These are phyloP conservation scores for Leccinum fibrillosum DNA, from an alignment of 768 basidiomycete species.

Conservation along the genomic window DNA sequence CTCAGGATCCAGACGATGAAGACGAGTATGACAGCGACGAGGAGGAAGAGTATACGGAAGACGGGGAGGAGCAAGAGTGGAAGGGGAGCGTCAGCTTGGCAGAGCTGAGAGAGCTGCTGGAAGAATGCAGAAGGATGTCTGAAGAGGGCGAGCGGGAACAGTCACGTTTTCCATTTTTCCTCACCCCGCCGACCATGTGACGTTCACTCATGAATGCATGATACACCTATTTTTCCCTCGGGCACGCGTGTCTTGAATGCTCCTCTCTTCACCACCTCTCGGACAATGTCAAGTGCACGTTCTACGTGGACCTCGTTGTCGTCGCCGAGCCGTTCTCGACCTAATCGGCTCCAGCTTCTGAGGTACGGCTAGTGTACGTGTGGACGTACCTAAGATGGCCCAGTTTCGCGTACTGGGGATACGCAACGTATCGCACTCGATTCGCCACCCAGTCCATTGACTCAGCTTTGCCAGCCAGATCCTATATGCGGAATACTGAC, in stretches of 20 bases:
- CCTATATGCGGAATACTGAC: conserved; percentile 79
- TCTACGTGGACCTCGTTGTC: conserved; percentile 10
- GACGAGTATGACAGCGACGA: conserved; percentile 34
- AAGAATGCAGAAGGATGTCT: conserved; percentile 51
- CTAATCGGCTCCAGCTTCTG: conserved; percentile 8
- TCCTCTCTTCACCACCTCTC: conserved; percentile 56
- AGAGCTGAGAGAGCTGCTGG: conserved; percentile 53
- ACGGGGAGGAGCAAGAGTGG: conserved; percentile 29
- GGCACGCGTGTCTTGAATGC: conserved; percentile 70
- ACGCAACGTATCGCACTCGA: conserved; percentile 82
- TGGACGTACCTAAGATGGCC: conserved; percentile 76
- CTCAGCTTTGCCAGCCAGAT: conserved; percentile 82
- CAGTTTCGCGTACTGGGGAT: conserved; percentile 95
- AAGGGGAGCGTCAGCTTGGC: conserved; percentile 29
- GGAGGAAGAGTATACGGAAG: conserved; percentile 29
- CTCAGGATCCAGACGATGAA: conserved; percentile 30
- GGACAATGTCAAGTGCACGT: conserved; percentile 53
- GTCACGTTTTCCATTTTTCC: conserved; percentile 20
- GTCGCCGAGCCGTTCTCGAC: conserved; percentile 25
- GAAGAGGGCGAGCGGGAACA: conserved; percentile 31
- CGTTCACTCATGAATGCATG: neutral
- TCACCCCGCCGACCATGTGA: conserved; percentile 7
- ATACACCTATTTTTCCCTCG: conserved; percentile 55
- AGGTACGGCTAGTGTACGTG: neutral
- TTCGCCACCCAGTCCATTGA: conserved; percentile 74